Evolutionary conservation across 202 grass and related monocot genomes (phyloP).

Genomic region (Carex arenaria): DNA sequence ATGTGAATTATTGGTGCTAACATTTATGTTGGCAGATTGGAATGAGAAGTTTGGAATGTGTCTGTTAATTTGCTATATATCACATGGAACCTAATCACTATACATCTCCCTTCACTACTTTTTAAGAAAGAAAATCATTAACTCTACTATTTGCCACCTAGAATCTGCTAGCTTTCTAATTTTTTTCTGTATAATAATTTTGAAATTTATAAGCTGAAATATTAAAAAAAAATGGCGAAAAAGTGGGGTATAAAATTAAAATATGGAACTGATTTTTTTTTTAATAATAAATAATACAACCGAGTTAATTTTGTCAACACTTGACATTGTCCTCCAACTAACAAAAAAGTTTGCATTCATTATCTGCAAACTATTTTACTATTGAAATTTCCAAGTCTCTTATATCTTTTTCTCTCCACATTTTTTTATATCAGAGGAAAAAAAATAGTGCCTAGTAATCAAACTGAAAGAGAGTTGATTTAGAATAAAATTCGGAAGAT

Average conservation of each 20-base stretch:
- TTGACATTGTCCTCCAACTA: no score
- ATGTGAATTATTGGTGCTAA: background rate
- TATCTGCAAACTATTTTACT: no score
- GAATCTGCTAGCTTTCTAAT: background rate
- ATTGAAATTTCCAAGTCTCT: no score
- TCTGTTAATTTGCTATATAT: background rate
- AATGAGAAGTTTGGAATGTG: conserved; percentile 1
- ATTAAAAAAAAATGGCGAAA: no score
- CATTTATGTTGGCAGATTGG: background rate
- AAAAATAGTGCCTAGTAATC: background rate
- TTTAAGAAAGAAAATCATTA: background rate
- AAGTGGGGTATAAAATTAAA: no score
- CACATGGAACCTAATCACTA: background rate
- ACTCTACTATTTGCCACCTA: background rate
- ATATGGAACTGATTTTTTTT: no score
- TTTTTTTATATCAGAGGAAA: no score
- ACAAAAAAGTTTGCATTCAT: no score
- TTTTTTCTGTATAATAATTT: background rate
- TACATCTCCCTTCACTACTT: background rate
- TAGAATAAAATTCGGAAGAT: background rate
- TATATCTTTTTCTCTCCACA: no score
- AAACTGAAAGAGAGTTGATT: background rate
- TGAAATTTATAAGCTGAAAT: no score
- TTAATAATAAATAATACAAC: no score
- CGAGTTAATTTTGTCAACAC: no score